A percentile compares a stretch with the other conserved stretches of the same genome.
These are phyloP conservation scores for Hyphopichia pseudoburtonii DNA, from an alignment of 1,139 yeast species.

Conservation along the genomic window DNA sequence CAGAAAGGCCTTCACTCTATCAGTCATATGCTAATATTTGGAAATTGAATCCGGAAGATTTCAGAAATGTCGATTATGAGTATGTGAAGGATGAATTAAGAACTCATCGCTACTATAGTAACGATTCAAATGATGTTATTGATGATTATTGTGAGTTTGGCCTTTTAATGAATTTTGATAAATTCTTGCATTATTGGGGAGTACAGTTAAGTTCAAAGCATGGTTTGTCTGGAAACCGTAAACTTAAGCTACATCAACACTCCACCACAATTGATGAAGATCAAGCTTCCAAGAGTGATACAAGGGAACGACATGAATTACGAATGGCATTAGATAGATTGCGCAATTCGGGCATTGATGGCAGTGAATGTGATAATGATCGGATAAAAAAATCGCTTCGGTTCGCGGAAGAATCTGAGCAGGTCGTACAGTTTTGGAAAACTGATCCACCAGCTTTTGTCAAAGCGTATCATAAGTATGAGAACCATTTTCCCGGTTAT, in stretches of 20 bases:
- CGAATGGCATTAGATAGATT: background rate
- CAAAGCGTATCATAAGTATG: background rate
- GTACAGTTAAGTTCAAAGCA: slow-evolving; percentile 3
- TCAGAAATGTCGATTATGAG: slow-evolving; percentile 7
- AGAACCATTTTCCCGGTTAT: background rate
- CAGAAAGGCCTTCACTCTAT: slow-evolving; percentile 8
- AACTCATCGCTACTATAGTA: background rate
- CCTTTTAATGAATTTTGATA: slow-evolving; percentile 9
- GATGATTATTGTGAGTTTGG: slow-evolving; percentile 6
- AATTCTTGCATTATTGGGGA: slow-evolving; percentile 7
- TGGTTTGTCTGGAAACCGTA: slow-evolving; percentile 1
- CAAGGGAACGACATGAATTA: slow-evolving; percentile 1
- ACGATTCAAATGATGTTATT: slow-evolving; percentile 3
- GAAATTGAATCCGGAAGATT: slow-evolving; percentile 7
- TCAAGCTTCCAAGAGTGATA: background rate
- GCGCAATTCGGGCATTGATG: background rate
- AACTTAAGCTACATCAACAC: too few species aligned
- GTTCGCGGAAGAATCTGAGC: slow-evolving; percentile 1
- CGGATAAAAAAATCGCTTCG: slow-evolving; percentile 1
- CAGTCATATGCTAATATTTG: slow-evolving; percentile 7
- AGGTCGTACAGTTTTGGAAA: background rate
- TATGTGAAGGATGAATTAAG: slow-evolving; percentile 2
- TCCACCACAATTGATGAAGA: background rate
- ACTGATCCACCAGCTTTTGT: slow-evolving; percentile 3
- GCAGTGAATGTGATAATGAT: too few species aligned